Evolutionary conservation across 1,284 basidiomycete genomes (phyloP).

Genomic region (Vanrija pseudolonga): DNA sequence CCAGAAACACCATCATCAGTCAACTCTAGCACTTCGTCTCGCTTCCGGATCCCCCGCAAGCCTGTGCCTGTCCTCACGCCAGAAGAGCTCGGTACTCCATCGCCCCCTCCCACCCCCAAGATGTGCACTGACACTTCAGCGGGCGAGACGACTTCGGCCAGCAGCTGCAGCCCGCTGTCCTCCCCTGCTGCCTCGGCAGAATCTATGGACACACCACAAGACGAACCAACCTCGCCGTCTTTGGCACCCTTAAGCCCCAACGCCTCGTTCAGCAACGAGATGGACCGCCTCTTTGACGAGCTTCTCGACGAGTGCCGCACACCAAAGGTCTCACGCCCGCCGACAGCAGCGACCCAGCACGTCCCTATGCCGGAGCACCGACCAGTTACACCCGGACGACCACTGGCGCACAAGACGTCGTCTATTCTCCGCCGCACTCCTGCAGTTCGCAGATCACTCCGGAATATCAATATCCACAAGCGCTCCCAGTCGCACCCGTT

Average conservation of each 20-base stretch:
- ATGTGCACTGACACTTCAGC: too few relatives aligned
- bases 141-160: too few relatives aligned
- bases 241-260: not conserved
- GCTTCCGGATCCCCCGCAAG: constrained; percentile 16
- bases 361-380: not conserved
- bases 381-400: too few relatives aligned
- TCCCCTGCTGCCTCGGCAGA: too few relatives aligned
- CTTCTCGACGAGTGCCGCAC: constrained; percentile 10
- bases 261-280: constrained; percentile 4
- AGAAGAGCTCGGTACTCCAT: too few relatives aligned
- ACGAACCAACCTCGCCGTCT: not conserved
- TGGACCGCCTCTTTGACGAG: constrained; percentile 19
- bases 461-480: too few relatives aligned
- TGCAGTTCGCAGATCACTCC: too few relatives aligned
- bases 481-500: too few relatives aligned
- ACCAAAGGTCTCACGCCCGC: constrained; percentile 12
- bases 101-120: too few relatives aligned
- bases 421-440: too few relatives aligned
- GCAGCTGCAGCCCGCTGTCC: too few relatives aligned
- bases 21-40: not conserved
- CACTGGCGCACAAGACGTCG: too few relatives aligned
- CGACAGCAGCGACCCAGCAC: constrained; percentile 10
- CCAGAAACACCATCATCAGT: not conserved
- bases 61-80: not conserved
- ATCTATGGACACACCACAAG: not conserved